These are phyloP conservation scores for Russula griseocarnosa DNA, from an alignment of 768 basidiomycete genomes.

Conservation along the genomic window DNA sequence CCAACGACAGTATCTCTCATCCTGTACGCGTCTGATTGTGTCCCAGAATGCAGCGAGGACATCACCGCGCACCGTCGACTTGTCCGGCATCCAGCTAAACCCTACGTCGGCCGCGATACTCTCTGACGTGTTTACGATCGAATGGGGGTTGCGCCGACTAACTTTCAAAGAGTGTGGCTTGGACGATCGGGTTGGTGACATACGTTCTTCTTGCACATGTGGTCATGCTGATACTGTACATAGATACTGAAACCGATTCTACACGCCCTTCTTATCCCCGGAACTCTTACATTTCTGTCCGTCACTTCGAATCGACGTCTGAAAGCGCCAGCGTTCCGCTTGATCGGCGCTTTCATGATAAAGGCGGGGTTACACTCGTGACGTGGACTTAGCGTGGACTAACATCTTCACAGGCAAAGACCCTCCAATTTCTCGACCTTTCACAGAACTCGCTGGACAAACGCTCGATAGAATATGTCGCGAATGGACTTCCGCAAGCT, in stretches of 20 bases:
- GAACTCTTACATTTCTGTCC: constrained; percentile 74
- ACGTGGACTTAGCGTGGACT: not conserved
- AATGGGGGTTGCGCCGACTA: constrained; percentile 88
- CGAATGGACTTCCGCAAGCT: constrained; percentile 55
- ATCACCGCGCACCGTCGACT: constrained; percentile 67
- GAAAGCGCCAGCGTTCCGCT: constrained; percentile 68
- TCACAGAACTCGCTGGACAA: constrained; percentile 85
- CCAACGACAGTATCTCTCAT: not conserved
- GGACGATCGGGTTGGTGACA: constrained; percentile 63
- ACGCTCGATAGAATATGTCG: constrained; percentile 76
- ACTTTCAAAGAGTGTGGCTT: constrained; percentile 84
- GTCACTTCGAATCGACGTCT: constrained; percentile 83
- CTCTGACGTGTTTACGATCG: constrained; percentile 86
- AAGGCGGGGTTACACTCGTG: constrained; percentile 45
- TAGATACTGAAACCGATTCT: constrained; percentile 85
- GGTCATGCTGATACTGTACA: constrained; percentile 3
- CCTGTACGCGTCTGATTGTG: constrained; percentile 12
- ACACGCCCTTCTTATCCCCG: constrained; percentile 83
- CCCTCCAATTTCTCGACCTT: constrained; percentile 82
- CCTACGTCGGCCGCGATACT: constrained; percentile 69
- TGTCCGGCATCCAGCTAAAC: constrained; percentile 76
- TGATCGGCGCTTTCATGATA: constrained; percentile 74
- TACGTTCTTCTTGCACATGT: not conserved
- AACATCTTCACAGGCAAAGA: constrained; percentile 52
- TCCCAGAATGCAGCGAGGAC: constrained; percentile 49